Conservation (phyloP, 148 eudicot genomes). For the Rhododendron mucronatum region DNA sequence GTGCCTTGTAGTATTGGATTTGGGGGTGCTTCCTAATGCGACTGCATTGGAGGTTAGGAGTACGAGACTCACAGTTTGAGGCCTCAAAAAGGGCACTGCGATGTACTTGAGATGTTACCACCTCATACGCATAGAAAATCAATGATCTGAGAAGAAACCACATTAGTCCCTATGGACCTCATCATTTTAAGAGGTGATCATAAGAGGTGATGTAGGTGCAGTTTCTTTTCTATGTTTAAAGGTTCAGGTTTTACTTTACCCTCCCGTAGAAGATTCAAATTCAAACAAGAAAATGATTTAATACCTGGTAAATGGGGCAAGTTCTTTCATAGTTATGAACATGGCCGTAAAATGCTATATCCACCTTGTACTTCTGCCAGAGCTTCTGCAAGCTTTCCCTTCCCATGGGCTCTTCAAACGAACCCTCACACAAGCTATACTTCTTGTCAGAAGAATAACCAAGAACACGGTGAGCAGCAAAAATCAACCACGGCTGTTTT, state of each 20-base stretch:
- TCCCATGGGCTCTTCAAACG: constrained; percentile 91
- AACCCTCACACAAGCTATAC: constrained; percentile 54
- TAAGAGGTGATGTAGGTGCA: not conserved
- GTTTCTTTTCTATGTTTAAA: not conserved
- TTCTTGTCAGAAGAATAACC: constrained; percentile 68
- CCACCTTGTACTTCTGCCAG: constrained; percentile 87
- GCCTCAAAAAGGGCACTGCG: not conserved
- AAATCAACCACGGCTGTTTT: constrained; percentile 86
- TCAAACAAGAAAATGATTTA: not conserved
- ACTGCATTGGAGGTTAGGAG: not conserved
- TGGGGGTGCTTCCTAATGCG: no score
- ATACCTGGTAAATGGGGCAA: constrained; percentile 88
- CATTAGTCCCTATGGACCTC: not conserved
- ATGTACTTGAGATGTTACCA: no score
- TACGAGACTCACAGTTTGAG: not conserved
- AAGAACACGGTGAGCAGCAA: constrained; percentile 78
- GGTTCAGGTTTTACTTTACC: not conserved
- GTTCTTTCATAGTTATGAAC: constrained; percentile 84
- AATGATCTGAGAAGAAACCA: not conserved
- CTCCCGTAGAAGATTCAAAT: not conserved
- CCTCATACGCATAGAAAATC: no score
- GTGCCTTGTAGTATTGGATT: no score
- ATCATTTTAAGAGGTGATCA: not conserved
- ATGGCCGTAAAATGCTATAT: constrained; percentile 80
- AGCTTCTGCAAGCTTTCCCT: constrained; percentile 73